These are phyloP conservation scores for Nevesoporus exiguus DNA, from an alignment of 768 basidiomycete genomes.

Conservation along the genomic window DNA sequence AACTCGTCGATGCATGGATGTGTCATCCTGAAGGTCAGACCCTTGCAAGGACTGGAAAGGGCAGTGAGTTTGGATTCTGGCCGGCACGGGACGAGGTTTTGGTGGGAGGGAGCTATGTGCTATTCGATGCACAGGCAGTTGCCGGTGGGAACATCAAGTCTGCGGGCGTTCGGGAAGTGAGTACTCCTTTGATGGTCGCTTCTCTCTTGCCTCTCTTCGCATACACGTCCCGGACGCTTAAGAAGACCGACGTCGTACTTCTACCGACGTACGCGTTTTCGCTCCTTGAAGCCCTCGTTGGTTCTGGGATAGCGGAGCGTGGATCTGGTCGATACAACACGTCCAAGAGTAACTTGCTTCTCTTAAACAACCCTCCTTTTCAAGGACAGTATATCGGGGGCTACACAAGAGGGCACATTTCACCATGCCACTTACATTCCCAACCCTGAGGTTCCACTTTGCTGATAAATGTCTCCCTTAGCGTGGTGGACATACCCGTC, in stretches of 20 bases:
- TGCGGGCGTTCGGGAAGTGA: conserved; percentile 41
- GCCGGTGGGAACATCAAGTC: conserved; percentile 33
- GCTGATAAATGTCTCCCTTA: conserved; percentile 28
- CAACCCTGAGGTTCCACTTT: conserved; percentile 10
- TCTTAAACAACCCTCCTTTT: conserved; percentile 86
- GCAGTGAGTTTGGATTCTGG: conserved; percentile 62
- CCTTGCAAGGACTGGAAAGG: conserved; percentile 50
- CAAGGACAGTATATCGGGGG: conserved; percentile 71
- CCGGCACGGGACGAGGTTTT: conserved; percentile 68
- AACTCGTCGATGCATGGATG: conserved; percentile 98
- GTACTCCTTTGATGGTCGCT: conserved; percentile 31
- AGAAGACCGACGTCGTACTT: conserved; percentile 88
- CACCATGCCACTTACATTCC: background rate
- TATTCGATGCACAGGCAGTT: conserved; percentile 66
- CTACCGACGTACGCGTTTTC: conserved; percentile 50
- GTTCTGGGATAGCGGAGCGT: conserved; percentile 38
- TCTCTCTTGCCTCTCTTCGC: background rate
- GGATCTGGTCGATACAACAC: conserved; percentile 86
- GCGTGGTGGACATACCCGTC: conserved; percentile 60
- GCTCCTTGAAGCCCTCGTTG: conserved; percentile 54
- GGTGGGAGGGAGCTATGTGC: conserved; percentile 86
- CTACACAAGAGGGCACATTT: conserved; percentile 87
- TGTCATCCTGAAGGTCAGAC: conserved; percentile 85
- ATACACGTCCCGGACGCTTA: conserved; percentile 55
- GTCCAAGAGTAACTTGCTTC: conserved; percentile 71